Conservation (phyloP, 2,329 filamentous ascomycete genomes). For the Claviceps paspali region DNA sequence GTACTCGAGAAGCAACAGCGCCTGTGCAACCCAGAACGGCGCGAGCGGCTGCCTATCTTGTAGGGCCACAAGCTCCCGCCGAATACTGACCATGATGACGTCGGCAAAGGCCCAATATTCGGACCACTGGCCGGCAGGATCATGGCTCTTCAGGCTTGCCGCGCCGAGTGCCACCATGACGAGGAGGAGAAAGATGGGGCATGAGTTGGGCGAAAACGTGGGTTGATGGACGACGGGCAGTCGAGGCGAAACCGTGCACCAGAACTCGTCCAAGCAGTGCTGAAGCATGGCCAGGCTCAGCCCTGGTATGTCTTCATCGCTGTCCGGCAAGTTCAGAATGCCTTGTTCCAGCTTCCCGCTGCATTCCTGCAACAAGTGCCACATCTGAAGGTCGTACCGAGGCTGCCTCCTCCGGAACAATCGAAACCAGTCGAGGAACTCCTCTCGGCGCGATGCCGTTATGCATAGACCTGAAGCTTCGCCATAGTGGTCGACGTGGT, state of each 20-base stretch:
- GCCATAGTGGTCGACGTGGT: slow-evolving; percentile 16
- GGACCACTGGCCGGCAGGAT: slow-evolving; percentile 33
- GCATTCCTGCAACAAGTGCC: slow-evolving; percentile 20
- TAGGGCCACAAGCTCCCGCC: slow-evolving; percentile 73
- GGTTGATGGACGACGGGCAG: slow-evolving; percentile 79
- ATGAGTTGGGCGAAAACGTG: slow-evolving; percentile 70
- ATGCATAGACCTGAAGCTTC: no score
- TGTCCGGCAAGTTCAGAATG: slow-evolving; percentile 3
- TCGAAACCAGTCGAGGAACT: slow-evolving; percentile 28
- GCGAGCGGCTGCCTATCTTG: slow-evolving; percentile 72
- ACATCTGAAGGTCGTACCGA: slow-evolving; percentile 20
- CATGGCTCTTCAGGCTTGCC: slow-evolving; percentile 55
- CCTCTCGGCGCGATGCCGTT: slow-evolving; percentile 27
- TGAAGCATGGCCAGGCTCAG: slow-evolving; percentile 71
- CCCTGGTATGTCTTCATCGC: slow-evolving; percentile 26
- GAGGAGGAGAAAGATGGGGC: slow-evolving; percentile 60
- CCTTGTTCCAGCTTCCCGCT: background rate
- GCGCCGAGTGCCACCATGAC: slow-evolving; percentile 77
- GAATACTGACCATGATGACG: slow-evolving; percentile 53
- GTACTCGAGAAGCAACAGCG: slow-evolving; percentile 66
- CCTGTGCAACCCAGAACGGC: slow-evolving; percentile 78
- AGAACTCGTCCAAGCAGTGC: slow-evolving; percentile 74
- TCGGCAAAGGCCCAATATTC: slow-evolving; percentile 34
- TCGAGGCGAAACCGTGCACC: slow-evolving; percentile 73
- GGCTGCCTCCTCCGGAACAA: slow-evolving; percentile 28